Evolutionary conservation across 805 yeast species (phyloP).

Genomic region (Barnettozyma vustinii): DNA sequence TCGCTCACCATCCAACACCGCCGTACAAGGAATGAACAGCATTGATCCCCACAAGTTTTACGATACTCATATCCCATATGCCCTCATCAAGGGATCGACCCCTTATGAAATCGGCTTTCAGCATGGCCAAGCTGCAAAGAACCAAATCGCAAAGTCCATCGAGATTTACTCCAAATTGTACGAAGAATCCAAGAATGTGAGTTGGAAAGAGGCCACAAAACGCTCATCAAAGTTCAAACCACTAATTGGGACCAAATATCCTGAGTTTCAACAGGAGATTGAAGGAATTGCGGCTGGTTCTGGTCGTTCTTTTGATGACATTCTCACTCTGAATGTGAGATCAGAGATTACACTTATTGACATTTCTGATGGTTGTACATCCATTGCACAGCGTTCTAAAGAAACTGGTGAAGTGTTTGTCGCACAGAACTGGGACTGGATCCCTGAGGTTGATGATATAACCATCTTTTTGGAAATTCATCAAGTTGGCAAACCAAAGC

Average conservation of each 20-base stretch:
- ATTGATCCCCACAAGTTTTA: constrained; percentile 13
- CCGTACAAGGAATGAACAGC: not conserved
- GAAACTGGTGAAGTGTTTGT: constrained; percentile 21
- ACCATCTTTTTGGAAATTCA: constrained; percentile 24
- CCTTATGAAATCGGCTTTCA: constrained; percentile 29
- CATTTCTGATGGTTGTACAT: constrained; percentile 35
- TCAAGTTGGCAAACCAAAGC: constrained; percentile 20
- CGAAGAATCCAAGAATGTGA: constrained; percentile 18
- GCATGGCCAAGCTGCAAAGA: constrained; percentile 31
- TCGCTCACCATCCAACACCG: no score
- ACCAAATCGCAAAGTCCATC: constrained; percentile 26
- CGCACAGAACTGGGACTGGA: constrained; percentile 42
- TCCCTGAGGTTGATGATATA: constrained; percentile 20
- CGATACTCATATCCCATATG: constrained; percentile 25
- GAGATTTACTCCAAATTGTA: constrained; percentile 27
- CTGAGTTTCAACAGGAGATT: constrained; percentile 31
- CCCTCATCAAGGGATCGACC: constrained; percentile 18
- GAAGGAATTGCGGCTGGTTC: constrained; percentile 36
- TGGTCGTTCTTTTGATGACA: constrained; percentile 27
- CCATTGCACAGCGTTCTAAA: constrained; percentile 17
- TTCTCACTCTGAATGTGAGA: constrained; percentile 33
- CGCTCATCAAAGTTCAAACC: constrained; percentile 27
- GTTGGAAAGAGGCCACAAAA: constrained; percentile 28
- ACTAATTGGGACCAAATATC: constrained; percentile 22
- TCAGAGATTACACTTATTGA: constrained; percentile 33